Conservation (phyloP, 73 alveolate species). For the Diophrys sp. region DNA sequence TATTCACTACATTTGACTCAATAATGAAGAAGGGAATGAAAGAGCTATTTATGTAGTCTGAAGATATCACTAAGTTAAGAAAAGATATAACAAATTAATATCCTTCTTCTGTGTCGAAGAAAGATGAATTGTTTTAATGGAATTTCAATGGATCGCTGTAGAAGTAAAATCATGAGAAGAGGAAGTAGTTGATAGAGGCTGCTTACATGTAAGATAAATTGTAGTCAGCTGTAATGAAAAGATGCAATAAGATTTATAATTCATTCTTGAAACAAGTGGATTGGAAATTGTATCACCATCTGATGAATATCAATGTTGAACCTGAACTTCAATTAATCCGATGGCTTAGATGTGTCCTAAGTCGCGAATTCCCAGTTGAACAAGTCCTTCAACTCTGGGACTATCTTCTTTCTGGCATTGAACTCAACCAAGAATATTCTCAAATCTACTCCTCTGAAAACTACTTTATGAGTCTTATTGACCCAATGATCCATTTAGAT, state of each 20-base stretch:
- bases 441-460: constrained; percentile 29
- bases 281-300: constrained; percentile 44
- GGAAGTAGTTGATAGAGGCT: neutral
- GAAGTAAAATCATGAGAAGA: neutral
- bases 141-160: neutral
- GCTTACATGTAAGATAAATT: neutral
- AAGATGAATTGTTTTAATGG: neutral
- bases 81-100: no score
- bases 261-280: constrained; percentile 46
- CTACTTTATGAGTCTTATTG: constrained; percentile 11
- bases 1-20: neutral
- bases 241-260: constrained; percentile 62
- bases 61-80: neutral
- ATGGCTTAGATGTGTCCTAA: constrained; percentile 71
- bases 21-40: neutral
- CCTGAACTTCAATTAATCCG: constrained; percentile 69
- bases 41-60: neutral
- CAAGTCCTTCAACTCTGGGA: constrained; percentile 59
- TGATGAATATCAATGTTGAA: constrained; percentile 42
- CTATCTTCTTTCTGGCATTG: constrained; percentile 50
- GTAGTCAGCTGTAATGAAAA: constrained; percentile 58
- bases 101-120: neutral
- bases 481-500: constrained; percentile 56
- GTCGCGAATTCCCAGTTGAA: constrained; percentile 60
- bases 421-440: constrained; percentile 8